phyloP scores from a whole-genome alignment of 176 grass and related monocot genomes.

The Paspalum vaginatum region DNA sequence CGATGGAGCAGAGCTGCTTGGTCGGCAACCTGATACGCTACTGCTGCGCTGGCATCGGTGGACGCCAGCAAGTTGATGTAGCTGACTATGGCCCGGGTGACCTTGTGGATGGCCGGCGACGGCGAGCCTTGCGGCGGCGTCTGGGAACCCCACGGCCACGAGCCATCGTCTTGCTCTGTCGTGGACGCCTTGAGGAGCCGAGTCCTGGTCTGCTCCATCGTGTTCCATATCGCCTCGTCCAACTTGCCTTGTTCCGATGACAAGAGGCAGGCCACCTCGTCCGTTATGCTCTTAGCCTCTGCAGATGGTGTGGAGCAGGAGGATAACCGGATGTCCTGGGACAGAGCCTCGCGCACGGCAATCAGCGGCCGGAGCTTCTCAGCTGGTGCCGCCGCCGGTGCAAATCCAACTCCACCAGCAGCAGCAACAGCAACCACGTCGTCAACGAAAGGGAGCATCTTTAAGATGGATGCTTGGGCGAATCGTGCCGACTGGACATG shows the following conservation, averaged over 20 bases:
- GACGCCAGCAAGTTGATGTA: background rate
- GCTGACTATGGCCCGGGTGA: background rate
- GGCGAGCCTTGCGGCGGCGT: background rate
- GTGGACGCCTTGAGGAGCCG: background rate
- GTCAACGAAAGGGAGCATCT: conserved; percentile 17
- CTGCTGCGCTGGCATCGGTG: too few relatives aligned
- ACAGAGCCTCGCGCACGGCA: background rate
- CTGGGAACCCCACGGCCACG: background rate
- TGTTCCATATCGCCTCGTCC: background rate
- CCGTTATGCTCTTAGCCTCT: background rate
- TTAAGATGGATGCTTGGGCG: background rate
- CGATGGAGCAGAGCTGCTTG: background rate
- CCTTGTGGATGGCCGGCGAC: background rate
- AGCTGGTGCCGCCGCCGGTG: background rate
- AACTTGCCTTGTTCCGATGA: background rate
- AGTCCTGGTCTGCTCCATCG: background rate
- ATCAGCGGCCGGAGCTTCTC: conserved; percentile 12
- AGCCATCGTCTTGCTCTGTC: background rate
- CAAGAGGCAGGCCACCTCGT: background rate
- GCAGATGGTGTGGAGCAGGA: background rate
- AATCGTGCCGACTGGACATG: background rate
- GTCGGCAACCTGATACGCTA: background rate
- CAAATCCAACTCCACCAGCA: background rate
- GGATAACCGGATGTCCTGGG: background rate
- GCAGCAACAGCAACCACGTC: background rate